phyloP scores from a whole-genome alignment of 108 stramenopile genomes.

The Cyclotella cryptica region DNA sequence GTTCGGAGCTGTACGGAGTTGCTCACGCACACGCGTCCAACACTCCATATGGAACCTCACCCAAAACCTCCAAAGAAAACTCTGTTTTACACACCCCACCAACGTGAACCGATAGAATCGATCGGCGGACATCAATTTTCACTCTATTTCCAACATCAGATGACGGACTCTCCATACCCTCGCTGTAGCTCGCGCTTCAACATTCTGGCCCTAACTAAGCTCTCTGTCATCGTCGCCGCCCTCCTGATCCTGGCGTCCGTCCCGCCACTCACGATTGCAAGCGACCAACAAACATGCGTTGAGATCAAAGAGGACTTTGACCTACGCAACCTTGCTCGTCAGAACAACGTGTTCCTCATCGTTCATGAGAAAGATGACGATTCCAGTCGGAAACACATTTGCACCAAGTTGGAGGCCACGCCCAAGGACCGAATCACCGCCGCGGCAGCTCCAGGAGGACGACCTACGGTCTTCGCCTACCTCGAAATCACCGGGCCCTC shows the following conservation, averaged over 20 bases:
- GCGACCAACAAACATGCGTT: slow-evolving; percentile 21
- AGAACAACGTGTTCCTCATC: slow-evolving; percentile 50
- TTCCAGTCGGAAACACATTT: slow-evolving; percentile 34
- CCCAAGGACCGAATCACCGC: slow-evolving; percentile 25
- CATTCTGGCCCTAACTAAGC: slow-evolving; percentile 9
- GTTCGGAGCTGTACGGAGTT: too few species aligned
- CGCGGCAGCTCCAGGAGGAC: slow-evolving; percentile 9
- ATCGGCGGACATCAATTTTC: too few species aligned
- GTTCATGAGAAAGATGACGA: slow-evolving; percentile 24
- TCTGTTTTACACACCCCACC: too few species aligned
- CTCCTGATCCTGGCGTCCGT: slow-evolving; percentile 32
- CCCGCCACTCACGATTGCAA: slow-evolving; percentile 39
- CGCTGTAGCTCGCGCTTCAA: slow-evolving; percentile 20
- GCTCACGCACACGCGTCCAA: too few species aligned
- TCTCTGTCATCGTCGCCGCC: slow-evolving; percentile 33
- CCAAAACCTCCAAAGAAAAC: too few species aligned
- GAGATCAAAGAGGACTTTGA: slow-evolving; percentile 47
- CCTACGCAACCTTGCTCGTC: slow-evolving; percentile 41
- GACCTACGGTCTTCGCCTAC: slow-evolving; percentile 41
- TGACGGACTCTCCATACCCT: slow-evolving; percentile 1
- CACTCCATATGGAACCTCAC: too few species aligned
- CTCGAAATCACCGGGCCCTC: slow-evolving; percentile 26
- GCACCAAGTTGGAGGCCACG: slow-evolving; percentile 35
- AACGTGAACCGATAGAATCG: too few species aligned
- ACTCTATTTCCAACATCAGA: background rate